Conservation (phyloP, 1,284 basidiomycete genomes). For the Ganoderma lingzhi region DNA sequence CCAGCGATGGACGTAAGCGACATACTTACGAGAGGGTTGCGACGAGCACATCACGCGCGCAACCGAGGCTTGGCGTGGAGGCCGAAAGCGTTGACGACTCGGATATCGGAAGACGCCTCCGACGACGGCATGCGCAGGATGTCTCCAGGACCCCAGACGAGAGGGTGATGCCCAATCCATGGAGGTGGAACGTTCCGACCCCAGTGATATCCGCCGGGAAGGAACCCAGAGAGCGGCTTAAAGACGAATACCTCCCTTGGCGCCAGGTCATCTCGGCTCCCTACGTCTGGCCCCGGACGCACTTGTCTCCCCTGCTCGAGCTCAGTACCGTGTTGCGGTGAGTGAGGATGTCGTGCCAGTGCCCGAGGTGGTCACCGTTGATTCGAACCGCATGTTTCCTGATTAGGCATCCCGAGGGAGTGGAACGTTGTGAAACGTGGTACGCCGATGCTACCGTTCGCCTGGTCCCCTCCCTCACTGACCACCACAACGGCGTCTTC, state of each 20-base stretch:
- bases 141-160: background rate
- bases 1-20: slow-evolving; percentile 6
- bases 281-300: background rate
- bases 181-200: slow-evolving; percentile 8
- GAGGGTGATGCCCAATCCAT: background rate
- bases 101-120: slow-evolving; percentile 8
- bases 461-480: slow-evolving; percentile 16
- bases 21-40: slow-evolving; percentile 1
- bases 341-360: slow-evolving; percentile 1
- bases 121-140: background rate
- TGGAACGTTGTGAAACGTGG: slow-evolving; percentile 22
- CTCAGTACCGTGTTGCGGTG: slow-evolving; percentile 3
- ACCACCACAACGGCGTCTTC: background rate
- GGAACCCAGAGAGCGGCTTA: slow-evolving; percentile 13
- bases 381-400: slow-evolving; percentile 20
- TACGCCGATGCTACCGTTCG: slow-evolving; percentile 15
- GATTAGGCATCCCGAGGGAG: slow-evolving; percentile 21
- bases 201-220: slow-evolving; percentile 1
- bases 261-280: background rate
- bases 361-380: background rate
- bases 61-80: background rate
- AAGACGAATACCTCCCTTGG: background rate
- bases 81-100: background rate
- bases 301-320: background rate
- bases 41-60: background rate